A percentile compares a stretch with the other conserved stretches of the same genome.
These are phyloP conservation scores for Apiospora rasikravindrae DNA, from an alignment of 2,329 filamentous ascomycete species.

Conservation along the genomic window DNA sequence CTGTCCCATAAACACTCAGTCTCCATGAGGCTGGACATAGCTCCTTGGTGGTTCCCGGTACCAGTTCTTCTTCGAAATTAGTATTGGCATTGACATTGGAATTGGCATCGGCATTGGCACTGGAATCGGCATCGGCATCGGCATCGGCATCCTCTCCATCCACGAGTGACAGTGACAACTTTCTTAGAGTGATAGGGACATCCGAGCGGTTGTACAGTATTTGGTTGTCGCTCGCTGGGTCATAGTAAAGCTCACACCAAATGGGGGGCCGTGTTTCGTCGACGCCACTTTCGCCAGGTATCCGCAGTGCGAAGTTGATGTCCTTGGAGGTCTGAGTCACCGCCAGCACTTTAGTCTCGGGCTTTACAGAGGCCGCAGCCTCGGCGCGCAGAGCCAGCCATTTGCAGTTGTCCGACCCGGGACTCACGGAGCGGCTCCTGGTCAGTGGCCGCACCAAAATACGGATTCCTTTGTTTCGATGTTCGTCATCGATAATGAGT, in stretches of 20 bases:
- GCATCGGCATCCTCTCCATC: conserved; percentile 42
- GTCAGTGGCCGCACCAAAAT: conserved; percentile 62
- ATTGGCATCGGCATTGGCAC: no score
- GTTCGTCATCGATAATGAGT: conserved; percentile 55
- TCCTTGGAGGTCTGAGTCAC: conserved; percentile 65
- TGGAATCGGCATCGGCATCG: conserved; percentile 46
- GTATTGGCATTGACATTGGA: no score
- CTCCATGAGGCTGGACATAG: conserved; percentile 62
- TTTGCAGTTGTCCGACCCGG: conserved; percentile 60
- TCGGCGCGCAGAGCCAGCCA: conserved; percentile 63
- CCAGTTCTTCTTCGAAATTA: conserved; percentile 50
- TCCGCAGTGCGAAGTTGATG: conserved; percentile 64
- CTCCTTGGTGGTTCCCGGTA: conserved; percentile 50
- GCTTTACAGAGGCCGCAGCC: conserved; percentile 54
- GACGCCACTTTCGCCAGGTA: conserved; percentile 54
- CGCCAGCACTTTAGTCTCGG: conserved; percentile 62
- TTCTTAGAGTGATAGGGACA: conserved; percentile 55
- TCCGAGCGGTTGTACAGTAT: conserved; percentile 62
- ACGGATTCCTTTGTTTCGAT: conserved; percentile 61
- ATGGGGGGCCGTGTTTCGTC: conserved; percentile 52
- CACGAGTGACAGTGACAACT: conserved; percentile 50
- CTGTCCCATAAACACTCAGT: conserved; percentile 54
- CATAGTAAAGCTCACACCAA: conserved; percentile 67
- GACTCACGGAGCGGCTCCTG: conserved; percentile 59
- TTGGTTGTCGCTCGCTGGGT: conserved; percentile 62